Evolutionary conservation across 2,329 filamentous ascomycete genomes (phyloP).

Genomic region (Pestalotiopsis sp.): DNA sequence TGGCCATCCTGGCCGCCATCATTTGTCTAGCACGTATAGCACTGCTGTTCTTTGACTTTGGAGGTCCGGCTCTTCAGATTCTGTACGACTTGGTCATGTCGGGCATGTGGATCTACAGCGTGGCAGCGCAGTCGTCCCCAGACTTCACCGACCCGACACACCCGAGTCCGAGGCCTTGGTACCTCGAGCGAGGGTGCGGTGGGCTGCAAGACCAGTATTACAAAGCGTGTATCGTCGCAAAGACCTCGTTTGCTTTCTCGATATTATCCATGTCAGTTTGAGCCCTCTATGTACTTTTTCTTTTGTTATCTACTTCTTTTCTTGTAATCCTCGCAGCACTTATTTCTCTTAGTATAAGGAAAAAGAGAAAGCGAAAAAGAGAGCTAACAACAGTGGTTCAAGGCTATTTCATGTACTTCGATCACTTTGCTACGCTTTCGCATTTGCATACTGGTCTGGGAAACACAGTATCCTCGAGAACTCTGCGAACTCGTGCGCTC

Average conservation of each 20-base stretch:
- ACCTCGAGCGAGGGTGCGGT: constrained; percentile 17
- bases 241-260: constrained; percentile 18
- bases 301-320: background rate
- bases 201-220: constrained; percentile 9
- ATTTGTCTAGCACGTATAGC: constrained; percentile 13
- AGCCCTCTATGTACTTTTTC: background rate
- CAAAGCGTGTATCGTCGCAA: constrained; percentile 16
- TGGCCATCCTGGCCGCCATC: constrained; percentile 15
- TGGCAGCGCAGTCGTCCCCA: constrained; percentile 17
- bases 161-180: constrained; percentile 19
- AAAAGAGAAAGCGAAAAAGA: too few species aligned
- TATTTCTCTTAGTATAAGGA: too few species aligned
- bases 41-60: constrained; percentile 13
- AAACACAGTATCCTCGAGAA: background rate
- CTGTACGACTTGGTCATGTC: constrained; percentile 17
- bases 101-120: constrained; percentile 20
- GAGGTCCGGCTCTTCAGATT: constrained; percentile 6
- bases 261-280: constrained; percentile 20
- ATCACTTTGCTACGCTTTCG: background rate
- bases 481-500: background rate
- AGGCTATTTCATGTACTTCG: background rate
- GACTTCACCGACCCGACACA: constrained; percentile 20
- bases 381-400: background rate
- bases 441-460: constrained; percentile 1
- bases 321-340: too few species aligned